Conservation (phyloP, 345 rosid species). For the Brassica napus region Da-Ae NC_063442.1:30334501-30335000, state of each 20-base stretch:
- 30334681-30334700: slow-evolving; percentile 50
- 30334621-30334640: slow-evolving; percentile 46
- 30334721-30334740: slow-evolving; percentile 37
- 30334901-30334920: slow-evolving; percentile 36
- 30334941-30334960: neutral
- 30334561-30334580: neutral
- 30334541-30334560: neutral
- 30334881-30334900: slow-evolving; percentile 57
- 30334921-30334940: neutral
- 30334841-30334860: slow-evolving; percentile 27
- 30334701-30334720: slow-evolving; percentile 30
- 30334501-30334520: slow-evolving; percentile 18
- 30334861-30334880: slow-evolving; percentile 43
- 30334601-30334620: neutral
- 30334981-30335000: neutral
- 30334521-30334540: neutral
- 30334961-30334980: neutral
- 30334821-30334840: slow-evolving; percentile 44
- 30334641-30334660: slow-evolving; percentile 94
- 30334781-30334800: slow-evolving; percentile 38
- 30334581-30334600: neutral
- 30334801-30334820: slow-evolving; percentile 52
- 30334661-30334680: slow-evolving; percentile 66
- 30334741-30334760: slow-evolving; percentile 25
- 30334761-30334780: slow-evolving; percentile 31